Evolutionary conservation across 495 filamentous ascomycete species (phyloP), one percentile per base, ranked within the genome.

Genomic region (Xylaria nigripes): DNA sequence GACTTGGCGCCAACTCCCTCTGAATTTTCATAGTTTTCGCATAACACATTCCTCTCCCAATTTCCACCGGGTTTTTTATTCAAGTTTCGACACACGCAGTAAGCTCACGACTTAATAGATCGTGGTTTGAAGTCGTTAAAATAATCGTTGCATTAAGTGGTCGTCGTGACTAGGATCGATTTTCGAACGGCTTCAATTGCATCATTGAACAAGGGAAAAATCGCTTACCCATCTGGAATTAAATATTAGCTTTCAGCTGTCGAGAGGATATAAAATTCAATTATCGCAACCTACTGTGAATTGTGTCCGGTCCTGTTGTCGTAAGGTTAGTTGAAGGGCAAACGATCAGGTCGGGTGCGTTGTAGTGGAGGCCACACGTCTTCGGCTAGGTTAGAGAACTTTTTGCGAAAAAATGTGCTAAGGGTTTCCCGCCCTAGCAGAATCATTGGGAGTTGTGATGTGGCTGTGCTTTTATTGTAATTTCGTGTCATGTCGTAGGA

Each of bases 161-260:
- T 34, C 7, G 34, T 45, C 45, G 51, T 2, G 44, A n/a, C 24
- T 1, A 16, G 29, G 13, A 44, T 48, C 32, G 32, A 48, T 41
- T 12, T 54, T 34, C 34, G 32, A 18, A 21, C 51, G 21, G 21
- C 24, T 16, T 46, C 53, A 49, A 44, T 49, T 49, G 47, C 32
- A 45, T 19, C 22, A 15, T 49, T 22, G 12, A 29, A 53, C 40
- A 32, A 61, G 66, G 56, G 56, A 46, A 48, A 64, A 53, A 52
- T 55, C 54, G 71, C 74, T 76, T 76, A 76, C 74, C 74, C 74
- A 76, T 76, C 74, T 76, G 50, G n/a, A 50, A 56, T 3, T n/a
- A 29, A 56, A 55, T 58, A 10, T 30, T 5, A 73, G 55, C 69
- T 67, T 36, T 58, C 30, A 61, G 43, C 47, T 29, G 54, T 38